A percentile compares a stretch with the other conserved stretches of the same genome.
Conservation (phyloP, 805 yeast genomes). For the Lipomyces kockii region DNA sequence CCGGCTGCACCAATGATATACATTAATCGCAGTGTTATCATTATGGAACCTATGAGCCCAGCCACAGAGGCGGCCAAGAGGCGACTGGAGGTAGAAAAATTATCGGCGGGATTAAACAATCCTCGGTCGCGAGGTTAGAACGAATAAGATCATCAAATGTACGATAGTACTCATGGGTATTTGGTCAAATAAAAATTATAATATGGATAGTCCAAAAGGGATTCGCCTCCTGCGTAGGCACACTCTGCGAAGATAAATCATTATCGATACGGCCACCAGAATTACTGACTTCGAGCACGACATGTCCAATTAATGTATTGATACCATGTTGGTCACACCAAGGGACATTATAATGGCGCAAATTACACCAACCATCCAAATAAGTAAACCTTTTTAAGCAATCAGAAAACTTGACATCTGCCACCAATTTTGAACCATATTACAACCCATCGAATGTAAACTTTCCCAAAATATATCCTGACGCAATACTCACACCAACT, state of each 20-base stretch:
- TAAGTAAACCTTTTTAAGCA: neutral
- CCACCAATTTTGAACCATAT: neutral
- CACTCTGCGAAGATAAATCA: neutral
- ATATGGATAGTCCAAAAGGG: neutral
- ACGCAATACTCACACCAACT: constrained; percentile 31
- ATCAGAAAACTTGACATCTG: neutral
- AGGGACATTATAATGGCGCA: no score
- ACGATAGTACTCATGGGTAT: neutral
- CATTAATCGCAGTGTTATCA: constrained; percentile 89
- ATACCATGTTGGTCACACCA: neutral
- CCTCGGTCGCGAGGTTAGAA: constrained; percentile 37
- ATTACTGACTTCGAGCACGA: no score
- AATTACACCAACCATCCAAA: neutral
- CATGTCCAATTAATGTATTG: neutral
- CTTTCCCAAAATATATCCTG: neutral
- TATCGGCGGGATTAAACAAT: constrained; percentile 80
- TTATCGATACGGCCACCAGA: neutral
- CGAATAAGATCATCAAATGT: neutral
- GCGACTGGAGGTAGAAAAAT: constrained; percentile 65
- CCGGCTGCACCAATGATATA: constrained; percentile 92
- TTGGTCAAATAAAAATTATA: neutral
- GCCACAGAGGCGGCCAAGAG: constrained; percentile 61
- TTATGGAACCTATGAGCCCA: constrained; percentile 89
- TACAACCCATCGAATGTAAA: neutral
- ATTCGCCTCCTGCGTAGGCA: neutral